Evolutionary conservation across 352 stramenopile species (phyloP), one percentile per base, ranked within the genome.

Genomic region (Phytophthora cactorum): DNA sequence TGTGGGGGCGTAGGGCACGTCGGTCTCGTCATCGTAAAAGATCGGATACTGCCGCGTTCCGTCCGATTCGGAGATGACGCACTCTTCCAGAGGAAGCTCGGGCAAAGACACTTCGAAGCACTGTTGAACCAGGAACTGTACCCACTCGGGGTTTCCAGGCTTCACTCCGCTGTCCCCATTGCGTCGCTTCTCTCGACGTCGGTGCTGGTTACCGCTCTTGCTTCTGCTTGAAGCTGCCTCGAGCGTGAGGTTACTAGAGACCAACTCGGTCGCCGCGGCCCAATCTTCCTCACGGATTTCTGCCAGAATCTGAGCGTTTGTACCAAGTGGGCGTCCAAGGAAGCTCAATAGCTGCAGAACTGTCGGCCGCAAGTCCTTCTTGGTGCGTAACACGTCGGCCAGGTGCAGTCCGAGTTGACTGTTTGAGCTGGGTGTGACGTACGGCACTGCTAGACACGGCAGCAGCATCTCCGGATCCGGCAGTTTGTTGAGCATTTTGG

Each of bases 111-210:
- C 71, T 38, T 90, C 81, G 29, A 90, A 90, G 50, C 81, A 90
- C 51, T 86, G 78, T 56, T 90, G 81, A 22, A 87, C 78, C 27
- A 90, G 66, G 45, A 81, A 72, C 50, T 86, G 77, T 22, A 73
- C 73, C 34, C 67, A 63, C 29, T 79, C 70, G 11, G 68, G 55
- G n/a, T 65, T 75, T 1, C 56, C 61, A 32, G 49, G 47, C 27
- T 68, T 67, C 2, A 53, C 63, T 1, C 41, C 38, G 27, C 51
- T 70, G 17, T 66, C 63, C 2, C 69, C 58, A 27, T 50, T 70
- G 12, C 59, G 57, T 27, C 58, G 67, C 8, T 68, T 72, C 36
- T 73, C 66, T 44, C 56, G 61, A 15, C 55, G 67, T 34, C 38
- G 34, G 1, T 66, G 54, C 36, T 43, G 36, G 3, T 69, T 73